Evolutionary conservation across 1,284 basidiomycete genomes (phyloP).

Genomic region (Caloboletus firmus): DNA sequence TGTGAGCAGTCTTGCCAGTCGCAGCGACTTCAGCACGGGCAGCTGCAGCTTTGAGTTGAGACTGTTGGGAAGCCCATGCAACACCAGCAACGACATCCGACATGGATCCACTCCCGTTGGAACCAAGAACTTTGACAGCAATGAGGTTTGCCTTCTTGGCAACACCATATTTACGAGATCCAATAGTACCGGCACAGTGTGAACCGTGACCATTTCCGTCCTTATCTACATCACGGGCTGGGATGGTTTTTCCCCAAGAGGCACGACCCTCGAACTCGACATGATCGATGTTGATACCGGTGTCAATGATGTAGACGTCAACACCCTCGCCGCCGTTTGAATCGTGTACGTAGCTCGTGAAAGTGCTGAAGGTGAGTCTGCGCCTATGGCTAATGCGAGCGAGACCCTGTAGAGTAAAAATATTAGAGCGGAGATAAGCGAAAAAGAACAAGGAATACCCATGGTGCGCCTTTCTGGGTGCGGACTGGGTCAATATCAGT

Average conservation of each 20-base stretch:
- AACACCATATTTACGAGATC: constrained; percentile 83
- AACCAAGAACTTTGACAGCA: constrained; percentile 97
- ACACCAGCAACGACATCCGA: constrained; percentile 92
- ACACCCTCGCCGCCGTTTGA: constrained; percentile 84
- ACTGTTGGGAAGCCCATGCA: constrained; percentile 74
- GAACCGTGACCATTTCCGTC: constrained; percentile 77
- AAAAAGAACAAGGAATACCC: constrained; percentile 58
- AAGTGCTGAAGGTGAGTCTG: constrained; percentile 79
- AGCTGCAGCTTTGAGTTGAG: constrained; percentile 54
- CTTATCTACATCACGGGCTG: constrained; percentile 71
- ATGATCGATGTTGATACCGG: constrained; percentile 88
- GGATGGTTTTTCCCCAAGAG: constrained; percentile 82
- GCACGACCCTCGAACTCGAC: constrained; percentile 88
- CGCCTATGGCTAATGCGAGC: constrained; percentile 92
- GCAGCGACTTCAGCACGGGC: constrained; percentile 63
- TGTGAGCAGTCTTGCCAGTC: constrained; percentile 74
- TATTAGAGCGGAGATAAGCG: not conserved
- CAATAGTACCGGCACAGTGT: constrained; percentile 86
- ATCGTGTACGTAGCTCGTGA: constrained; percentile 85
- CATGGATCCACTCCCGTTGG: constrained; percentile 94
- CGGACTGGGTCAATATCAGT: constrained; percentile 44
- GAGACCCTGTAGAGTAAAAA: constrained; percentile 67
- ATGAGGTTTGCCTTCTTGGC: constrained; percentile 92
- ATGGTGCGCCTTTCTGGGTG: constrained; percentile 80
- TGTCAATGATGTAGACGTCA: constrained; percentile 82